These are phyloP conservation scores for Entonaema liquescens DNA, from an alignment of 495 filamentous ascomycete genomes.

Conservation along the genomic window DNA sequence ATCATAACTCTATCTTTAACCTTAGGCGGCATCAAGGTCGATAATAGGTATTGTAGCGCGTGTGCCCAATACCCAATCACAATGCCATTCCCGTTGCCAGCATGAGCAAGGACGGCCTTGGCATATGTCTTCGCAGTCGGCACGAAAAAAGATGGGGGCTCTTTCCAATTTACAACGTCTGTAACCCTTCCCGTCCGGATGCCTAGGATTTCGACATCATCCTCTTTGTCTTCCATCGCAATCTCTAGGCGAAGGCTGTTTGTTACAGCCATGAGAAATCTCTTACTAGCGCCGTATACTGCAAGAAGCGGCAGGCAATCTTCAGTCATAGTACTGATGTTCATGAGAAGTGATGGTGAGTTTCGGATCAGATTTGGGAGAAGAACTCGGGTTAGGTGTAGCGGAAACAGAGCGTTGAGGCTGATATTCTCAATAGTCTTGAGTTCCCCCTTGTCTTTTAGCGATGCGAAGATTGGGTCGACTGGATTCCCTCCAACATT, in stretches of 20 bases:
- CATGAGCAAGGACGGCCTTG: conserved; percentile 25
- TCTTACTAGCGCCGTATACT: conserved; percentile 39
- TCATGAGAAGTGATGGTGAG: background rate
- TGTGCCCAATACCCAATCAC: conserved; percentile 41
- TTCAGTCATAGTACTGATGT: conserved; percentile 37
- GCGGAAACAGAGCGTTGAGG: background rate
- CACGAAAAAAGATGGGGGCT: conserved; percentile 30
- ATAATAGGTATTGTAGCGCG: conserved; percentile 19
- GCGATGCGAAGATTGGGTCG: background rate
- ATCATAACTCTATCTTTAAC: conserved; percentile 7
- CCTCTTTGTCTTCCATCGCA: conserved; percentile 2
- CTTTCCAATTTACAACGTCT: conserved; percentile 29
- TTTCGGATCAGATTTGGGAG: background rate
- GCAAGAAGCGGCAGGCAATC: conserved; percentile 33
- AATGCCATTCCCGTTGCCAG: conserved; percentile 35
- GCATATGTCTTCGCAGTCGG: conserved; percentile 37
- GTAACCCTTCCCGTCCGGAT: conserved; percentile 35
- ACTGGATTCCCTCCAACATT: background rate
- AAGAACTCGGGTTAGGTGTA: background rate
- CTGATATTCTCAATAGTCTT: background rate
- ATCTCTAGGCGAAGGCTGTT: conserved; percentile 29
- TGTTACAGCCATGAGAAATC: conserved; percentile 25
- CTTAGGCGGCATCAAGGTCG: conserved; percentile 10
- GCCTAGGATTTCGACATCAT: conserved; percentile 39
- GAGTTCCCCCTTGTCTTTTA: background rate